A percentile compares a stretch with the other conserved stretches of the same genome.
Evolutionary conservation across 140 eudicot genomes (phyloP).

Genomic region (Flaveria floridana): DNA sequence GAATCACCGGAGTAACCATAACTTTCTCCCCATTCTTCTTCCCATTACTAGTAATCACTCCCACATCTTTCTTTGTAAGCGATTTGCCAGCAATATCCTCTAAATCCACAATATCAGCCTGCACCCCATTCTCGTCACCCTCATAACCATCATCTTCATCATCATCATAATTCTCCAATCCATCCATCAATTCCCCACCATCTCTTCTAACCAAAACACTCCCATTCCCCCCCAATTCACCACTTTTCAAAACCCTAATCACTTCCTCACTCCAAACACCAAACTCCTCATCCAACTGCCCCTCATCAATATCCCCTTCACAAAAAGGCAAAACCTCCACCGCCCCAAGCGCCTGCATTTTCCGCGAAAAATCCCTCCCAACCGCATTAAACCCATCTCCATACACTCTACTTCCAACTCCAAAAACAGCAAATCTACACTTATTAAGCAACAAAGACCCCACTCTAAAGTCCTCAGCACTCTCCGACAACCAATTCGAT

Average conservation of each 20-base stretch:
- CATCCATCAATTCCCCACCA: slow-evolving; percentile 39
- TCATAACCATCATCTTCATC: slow-evolving; percentile 47
- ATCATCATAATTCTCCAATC: slow-evolving; percentile 44
- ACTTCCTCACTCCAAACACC: slow-evolving; percentile 65
- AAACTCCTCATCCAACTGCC: slow-evolving; percentile 62
- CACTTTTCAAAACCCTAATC: slow-evolving; percentile 54
- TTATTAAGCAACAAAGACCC: slow-evolving; percentile 61
- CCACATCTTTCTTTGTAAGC: slow-evolving; percentile 60
- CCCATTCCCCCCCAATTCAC: slow-evolving; percentile 41
- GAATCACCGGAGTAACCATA: slow-evolving; percentile 89
- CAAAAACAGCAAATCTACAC: slow-evolving; percentile 73
- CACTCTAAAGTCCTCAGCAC: slow-evolving; percentile 84
- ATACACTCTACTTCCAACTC: slow-evolving; percentile 76
- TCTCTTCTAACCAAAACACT: slow-evolving; percentile 10
- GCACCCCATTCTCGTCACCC: slow-evolving; percentile 40
- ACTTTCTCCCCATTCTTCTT: slow-evolving; percentile 63
- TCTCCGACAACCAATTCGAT: slow-evolving; percentile 75
- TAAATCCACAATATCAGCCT: slow-evolving; percentile 70
- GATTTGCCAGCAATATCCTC: slow-evolving; percentile 95
- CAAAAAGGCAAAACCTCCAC: slow-evolving; percentile 58
- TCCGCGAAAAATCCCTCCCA: slow-evolving; percentile 44
- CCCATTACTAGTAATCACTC: slow-evolving; percentile 46
- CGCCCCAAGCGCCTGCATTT: slow-evolving; percentile 65
- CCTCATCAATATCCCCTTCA: slow-evolving; percentile 90
- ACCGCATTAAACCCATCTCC: slow-evolving; percentile 65